Base-by-base conservation (phyloP, 2,329 filamentous ascomycete species). In the Falciphora oryzae region DNA sequence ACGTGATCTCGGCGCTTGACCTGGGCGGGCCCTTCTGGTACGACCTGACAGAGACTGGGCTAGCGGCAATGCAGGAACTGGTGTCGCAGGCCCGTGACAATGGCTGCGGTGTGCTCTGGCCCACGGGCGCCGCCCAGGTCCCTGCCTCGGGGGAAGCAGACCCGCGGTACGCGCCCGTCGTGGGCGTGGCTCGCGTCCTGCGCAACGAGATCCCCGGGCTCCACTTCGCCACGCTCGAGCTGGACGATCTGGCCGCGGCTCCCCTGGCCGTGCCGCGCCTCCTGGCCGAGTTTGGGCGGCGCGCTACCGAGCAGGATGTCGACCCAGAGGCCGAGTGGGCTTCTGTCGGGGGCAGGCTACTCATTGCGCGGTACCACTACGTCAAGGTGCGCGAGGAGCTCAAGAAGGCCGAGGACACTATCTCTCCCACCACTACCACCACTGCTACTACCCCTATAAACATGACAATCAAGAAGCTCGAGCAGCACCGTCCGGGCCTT, bases 331-430 rank as follows among this genome's bases (percentile, higher is more conserved):
- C 57, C 5, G 57, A 58, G 25, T 58, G 57, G 57, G n/a, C 57
- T 58, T 58, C 5, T 27, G n/a, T 58, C 57, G 14, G n/a, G n/a
- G 57, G 27, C 13, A 58, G 28, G 57, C n/a, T 58, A 7, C n/a
- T 58, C n/a, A 58, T 58, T 58, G 57, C 57, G 57, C 57, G 57
- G 8, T 58, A 28, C 27, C 57, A 58, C n/a, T 58, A 28, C 57
- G 14, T 28, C 57, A 58, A 58, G n/a, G 57, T 58, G 57, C 57
- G 57, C n/a, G 27, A 58, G 57, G 57, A 58, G 57, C 57, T 58
- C n/a, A 58, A 58, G 14, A 58, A 58, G 27, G 57, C 57, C 22
- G 57, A 27, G 57, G 57, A 58, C 57, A 28, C n/a, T 7, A 14
- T n/a, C n/a, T n/a, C n/a, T n/a, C n/a, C 13, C 27, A 25, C 22